Percentiles rank a stretch among this genome's conserved stretches.
phyloP scores from a whole-genome alignment of 306 rosid genomes.

The Pachyrhizus erosus region DNA sequence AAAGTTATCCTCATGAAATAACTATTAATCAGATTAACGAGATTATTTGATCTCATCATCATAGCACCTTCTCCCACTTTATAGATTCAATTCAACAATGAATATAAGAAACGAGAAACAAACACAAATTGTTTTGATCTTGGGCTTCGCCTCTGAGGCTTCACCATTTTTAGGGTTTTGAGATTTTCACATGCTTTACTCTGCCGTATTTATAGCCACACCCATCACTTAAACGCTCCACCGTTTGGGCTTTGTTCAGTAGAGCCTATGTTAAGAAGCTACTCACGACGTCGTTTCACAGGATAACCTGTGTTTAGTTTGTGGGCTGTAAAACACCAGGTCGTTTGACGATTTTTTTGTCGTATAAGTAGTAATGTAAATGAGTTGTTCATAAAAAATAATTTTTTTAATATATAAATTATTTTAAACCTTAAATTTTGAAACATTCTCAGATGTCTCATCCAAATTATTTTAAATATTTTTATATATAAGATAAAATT shows the following conservation, averaged over 20 bases:
- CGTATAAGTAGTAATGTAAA: not conserved
- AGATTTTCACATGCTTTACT: not conserved
- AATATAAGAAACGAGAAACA: not conserved
- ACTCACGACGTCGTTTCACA: not conserved
- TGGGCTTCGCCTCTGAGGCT: not conserved
- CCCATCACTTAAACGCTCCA: not conserved
- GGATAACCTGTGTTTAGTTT: not conserved
- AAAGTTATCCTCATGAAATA: conserved; percentile 27
- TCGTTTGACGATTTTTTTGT: not conserved
- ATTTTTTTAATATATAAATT: too few species aligned
- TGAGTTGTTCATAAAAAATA: too few species aligned
- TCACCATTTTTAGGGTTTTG: not conserved
- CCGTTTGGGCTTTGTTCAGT: not conserved
- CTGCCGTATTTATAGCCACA: not conserved
- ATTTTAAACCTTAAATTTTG: too few species aligned
- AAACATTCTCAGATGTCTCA: too few species aligned
- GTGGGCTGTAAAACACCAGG: not conserved
- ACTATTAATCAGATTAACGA: conserved; percentile 14
- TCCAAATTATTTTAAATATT: too few species aligned
- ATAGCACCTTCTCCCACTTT: conserved; percentile 15
- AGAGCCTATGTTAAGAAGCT: not conserved
- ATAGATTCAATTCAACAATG: not conserved
- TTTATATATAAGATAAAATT: too few species aligned
- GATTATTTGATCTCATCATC: conserved; percentile 22
- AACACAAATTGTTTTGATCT: not conserved